These are phyloP conservation scores for Cyberlindnera petersonii DNA, from an alignment of 805 yeast genomes.

Conservation along the genomic window DNA sequence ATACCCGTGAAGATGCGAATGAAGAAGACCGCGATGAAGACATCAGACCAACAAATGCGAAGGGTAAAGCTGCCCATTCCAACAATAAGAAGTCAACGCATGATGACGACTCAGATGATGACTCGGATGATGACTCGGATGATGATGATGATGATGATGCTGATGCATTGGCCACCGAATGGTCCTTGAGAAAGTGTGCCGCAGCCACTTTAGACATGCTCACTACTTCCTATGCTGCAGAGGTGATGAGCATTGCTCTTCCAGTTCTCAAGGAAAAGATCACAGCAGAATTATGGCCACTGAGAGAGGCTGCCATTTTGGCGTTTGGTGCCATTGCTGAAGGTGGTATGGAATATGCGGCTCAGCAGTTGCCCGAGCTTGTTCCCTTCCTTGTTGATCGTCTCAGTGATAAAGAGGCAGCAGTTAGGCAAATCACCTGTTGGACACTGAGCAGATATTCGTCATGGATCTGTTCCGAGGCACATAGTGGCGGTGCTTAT, in stretches of 20 bases:
- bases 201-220: slow-evolving; percentile 89
- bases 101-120: slow-evolving; percentile 41
- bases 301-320: slow-evolving; percentile 87
- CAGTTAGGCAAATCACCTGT: slow-evolving; percentile 90
- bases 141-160: slow-evolving; percentile 37
- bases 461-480: slow-evolving; percentile 73
- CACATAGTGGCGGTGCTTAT: slow-evolving; percentile 55
- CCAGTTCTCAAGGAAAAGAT: slow-evolving; percentile 75
- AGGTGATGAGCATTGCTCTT: slow-evolving; percentile 61
- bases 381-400: slow-evolving; percentile 84
- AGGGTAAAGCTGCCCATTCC: slow-evolving; percentile 42
- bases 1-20: slow-evolving; percentile 69
- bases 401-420: slow-evolving; percentile 67
- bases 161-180: slow-evolving; percentile 63
- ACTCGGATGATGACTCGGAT: slow-evolving; percentile 58
- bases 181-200: slow-evolving; percentile 91
- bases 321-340: slow-evolving; percentile 95
- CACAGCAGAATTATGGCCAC: slow-evolving; percentile 73
- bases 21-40: slow-evolving; percentile 85
- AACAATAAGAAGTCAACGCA: slow-evolving; percentile 30
- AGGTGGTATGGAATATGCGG: slow-evolving; percentile 72
- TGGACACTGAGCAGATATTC: slow-evolving; percentile 92
- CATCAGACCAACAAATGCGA: slow-evolving; percentile 76
- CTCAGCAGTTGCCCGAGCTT: slow-evolving; percentile 70
- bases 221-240: slow-evolving; percentile 62